Base-by-base conservation (phyloP, 2,329 filamentous ascomycete species). In the Sporothrix globosa region DNA sequence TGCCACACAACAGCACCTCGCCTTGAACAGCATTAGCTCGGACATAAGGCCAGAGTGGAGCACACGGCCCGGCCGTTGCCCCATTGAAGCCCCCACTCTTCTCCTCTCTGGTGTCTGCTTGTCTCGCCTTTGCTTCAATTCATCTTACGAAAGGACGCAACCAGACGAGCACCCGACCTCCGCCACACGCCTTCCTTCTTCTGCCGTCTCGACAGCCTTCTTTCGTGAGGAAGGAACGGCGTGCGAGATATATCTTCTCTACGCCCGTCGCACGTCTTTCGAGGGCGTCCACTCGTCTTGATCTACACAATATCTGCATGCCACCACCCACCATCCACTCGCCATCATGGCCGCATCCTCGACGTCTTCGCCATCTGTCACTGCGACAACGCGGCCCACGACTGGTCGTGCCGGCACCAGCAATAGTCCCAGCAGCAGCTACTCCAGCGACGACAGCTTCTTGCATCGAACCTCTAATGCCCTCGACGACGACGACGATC, bases 11-110 rank as follows among this genome's bases (percentile, higher is more conserved):
- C 41, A 53, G 21, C 30, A 17, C 14, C 4, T 27, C 14, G 14
- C 27, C 19, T n/a, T 39, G 14, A 2, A 19, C 19, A 34, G 34
- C 34, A 21, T 21, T 21, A 34, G 58, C 58, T 65, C 60, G 60
- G 60, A 65, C 24, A 65, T 65, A 65, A 48, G 60, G 21, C 21
- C 10, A 46, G 13, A 48, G 60, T 48, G 41, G 60, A 41, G 60
- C 34, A 13, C 9, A 41, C 60, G 60, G 60, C 39, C 60, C 41
- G 60, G 21, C 60, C n/a, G 21, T 48, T 48, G 56, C 56, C 56
- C n/a, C 56, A 41, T 44, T 44, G 13, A 24, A 61, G 13, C 39
- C 19, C 34, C 56, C 34, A 41, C 30, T 21, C 56, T 50, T n/a
- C 48, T 30, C 11, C 10, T 44, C 41, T 44, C 17, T 44, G 24